Conservation (phyloP, 176 grass and related monocot genomes). For the Oryza nivara region DNA sequence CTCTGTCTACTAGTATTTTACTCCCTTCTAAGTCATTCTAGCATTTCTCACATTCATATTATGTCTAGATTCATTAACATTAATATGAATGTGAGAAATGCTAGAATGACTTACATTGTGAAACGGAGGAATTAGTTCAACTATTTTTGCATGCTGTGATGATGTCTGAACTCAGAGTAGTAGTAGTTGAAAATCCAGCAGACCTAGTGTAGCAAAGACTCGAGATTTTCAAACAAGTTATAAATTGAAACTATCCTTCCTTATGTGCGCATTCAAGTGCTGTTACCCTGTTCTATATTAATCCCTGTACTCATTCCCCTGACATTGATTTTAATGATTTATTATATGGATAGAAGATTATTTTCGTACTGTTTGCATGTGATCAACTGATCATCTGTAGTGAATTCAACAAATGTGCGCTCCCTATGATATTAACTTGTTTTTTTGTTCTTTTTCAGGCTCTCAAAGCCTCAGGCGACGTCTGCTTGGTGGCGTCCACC, state of each 20-base stretch:
- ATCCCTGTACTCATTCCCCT: neutral
- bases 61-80: no score
- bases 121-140: neutral
- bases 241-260: neutral
- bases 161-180: neutral
- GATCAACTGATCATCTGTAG: neutral
- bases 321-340: neutral
- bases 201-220: neutral
- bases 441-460: constrained; percentile 41
- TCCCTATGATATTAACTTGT: neutral
- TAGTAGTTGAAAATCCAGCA: constrained; percentile 10
- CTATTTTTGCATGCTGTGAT: constrained; percentile 5
- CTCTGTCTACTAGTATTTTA: neutral
- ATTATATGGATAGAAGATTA: neutral
- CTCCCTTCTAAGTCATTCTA: no score
- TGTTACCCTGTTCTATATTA: constrained; percentile 6
- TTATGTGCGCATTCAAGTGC: neutral
- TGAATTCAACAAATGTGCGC: neutral
- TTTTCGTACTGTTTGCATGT: neutral
- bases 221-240: neutral
- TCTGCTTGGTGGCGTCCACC: constrained; percentile 60
- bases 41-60: no score
- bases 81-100: no score
- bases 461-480: constrained; percentile 52
- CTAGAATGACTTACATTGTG: no score